Evolutionary conservation across 306 rosid species (phyloP), one percentile per base, ranked within the genome.

Genomic region (Sesbania bispinosa): DNA sequence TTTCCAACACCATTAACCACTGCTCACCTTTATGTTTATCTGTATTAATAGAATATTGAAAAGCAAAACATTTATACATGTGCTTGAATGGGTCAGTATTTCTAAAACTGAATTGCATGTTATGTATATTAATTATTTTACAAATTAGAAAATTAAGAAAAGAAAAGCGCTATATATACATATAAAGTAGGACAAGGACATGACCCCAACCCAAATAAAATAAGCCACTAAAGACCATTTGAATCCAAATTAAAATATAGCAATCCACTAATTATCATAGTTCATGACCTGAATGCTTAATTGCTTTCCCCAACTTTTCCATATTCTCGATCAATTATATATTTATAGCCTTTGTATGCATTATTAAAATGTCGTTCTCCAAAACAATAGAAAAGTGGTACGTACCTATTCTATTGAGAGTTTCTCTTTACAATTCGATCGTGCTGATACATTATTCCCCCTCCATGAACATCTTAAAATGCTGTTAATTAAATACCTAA

Each of bases 391-490:
- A 11, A 26, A 16, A 26, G 57, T 18, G 21, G 0, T 18, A 20
- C 3, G 52, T n/a, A n/a, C n/a, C n/a, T 6, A n/a, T n/a, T n/a
- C n/a, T n/a, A n/a, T n/a, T n/a, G n/a, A n/a, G n/a, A n/a, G n/a
- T n/a, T 55, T 21, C 45, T 42, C 75, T 74, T 8, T 39, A 45
- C 19, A 67, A 41, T 32, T 65, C 21, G 41, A 14, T 15, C 24
- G n/a, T n/a, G n/a, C n/a, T 19, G 66, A 58, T 58, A 33, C 74
- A n/a, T n/a, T n/a, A 76, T 57, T 39, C 59, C 39, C 65, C 27
- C 38, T 41, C 8, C 66, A 20, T 7, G 4, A 18, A 26, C 20
- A 53, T 46, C 20, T 39, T 48, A 7, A 20, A 42, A 42, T 42
- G 55, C 23, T 15, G 14, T 15, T 2, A 2, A 9, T 9, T 3